These are phyloP conservation scores for Phaeomoniella chlamydospora DNA, from an alignment of 2,329 filamentous ascomycete species.

Conservation along the genomic window DNA sequence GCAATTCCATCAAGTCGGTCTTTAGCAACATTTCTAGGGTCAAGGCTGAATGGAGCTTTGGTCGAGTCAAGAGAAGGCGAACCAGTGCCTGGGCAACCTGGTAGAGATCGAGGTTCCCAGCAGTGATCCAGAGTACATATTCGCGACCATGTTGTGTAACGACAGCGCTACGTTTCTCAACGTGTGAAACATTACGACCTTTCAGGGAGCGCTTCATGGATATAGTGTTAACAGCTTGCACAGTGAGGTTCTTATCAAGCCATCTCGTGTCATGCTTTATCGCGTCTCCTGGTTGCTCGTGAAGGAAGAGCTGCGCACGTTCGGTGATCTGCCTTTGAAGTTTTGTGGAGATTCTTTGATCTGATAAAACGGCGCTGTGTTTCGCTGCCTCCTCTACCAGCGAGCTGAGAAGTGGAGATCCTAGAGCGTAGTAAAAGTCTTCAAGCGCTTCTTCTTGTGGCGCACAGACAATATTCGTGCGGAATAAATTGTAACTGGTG, in stretches of 20 bases:
- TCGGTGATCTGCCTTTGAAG: conserved; percentile 75
- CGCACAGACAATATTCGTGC: conserved; percentile 66
- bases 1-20: conserved; percentile 66
- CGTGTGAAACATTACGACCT: conserved; percentile 54
- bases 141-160: conserved; percentile 39
- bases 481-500: conserved; percentile 78
- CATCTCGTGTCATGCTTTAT: conserved; percentile 80
- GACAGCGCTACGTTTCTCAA: conserved; percentile 64
- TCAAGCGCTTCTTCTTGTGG: conserved; percentile 84
- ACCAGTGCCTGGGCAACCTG: conserved; percentile 84
- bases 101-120: conserved; percentile 64
- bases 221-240: conserved; percentile 66
- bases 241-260: conserved; percentile 71
- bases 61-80: conserved; percentile 62
- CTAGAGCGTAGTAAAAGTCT: conserved; percentile 68
- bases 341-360: conserved; percentile 53
- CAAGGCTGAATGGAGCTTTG: conserved; percentile 76
- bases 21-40: conserved; percentile 86
- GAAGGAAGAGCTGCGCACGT: conserved; percentile 75
- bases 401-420: conserved; percentile 59
- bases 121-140: conserved; percentile 62
- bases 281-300: conserved; percentile 64
- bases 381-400: conserved; percentile 66
- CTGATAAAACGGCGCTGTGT: conserved; percentile 51
- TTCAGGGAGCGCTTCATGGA: conserved; percentile 62